Percentiles rank a stretch among this genome's conserved stretches.
Conservation (phyloP, 2,329 filamentous ascomycete genomes). For the Talaromyces sp. region DNA sequence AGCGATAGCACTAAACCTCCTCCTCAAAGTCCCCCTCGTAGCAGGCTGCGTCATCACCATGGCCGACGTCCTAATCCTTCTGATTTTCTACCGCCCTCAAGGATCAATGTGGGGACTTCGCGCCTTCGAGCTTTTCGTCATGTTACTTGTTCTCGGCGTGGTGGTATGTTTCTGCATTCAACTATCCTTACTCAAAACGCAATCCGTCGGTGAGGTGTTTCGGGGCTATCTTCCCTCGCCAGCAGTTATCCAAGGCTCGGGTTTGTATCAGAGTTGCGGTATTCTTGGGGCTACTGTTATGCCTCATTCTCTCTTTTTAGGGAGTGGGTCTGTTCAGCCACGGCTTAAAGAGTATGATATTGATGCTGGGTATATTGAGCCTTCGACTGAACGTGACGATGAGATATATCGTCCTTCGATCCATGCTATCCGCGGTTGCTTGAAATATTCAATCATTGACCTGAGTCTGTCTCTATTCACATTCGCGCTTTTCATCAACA, state of each 20-base stretch:
- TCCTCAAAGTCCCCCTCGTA: conserved; percentile 54
- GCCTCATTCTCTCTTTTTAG: conserved; percentile 61
- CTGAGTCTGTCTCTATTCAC: conserved; percentile 72
- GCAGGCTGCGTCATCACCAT: conserved; percentile 59
- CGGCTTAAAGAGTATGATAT: conserved; percentile 52
- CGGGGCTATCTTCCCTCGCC: conserved; percentile 56
- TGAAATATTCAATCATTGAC: conserved; percentile 72
- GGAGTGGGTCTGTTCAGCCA: conserved; percentile 56
- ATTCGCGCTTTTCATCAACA: conserved; percentile 82
- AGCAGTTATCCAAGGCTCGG: conserved; percentile 52
- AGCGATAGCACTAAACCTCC: conserved; percentile 57
- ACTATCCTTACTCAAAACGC: conserved; percentile 52
- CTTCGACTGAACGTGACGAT: conserved; percentile 29
- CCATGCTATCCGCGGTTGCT: conserved; percentile 68
- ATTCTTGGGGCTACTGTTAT: conserved; percentile 57
- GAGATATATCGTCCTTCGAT: conserved; percentile 66
- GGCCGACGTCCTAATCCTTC: conserved; percentile 56
- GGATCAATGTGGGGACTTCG: conserved; percentile 53
- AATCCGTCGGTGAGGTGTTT: conserved; percentile 54
- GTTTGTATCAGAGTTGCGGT: conserved; percentile 55
- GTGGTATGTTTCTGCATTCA: conserved; percentile 59
- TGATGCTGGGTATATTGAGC: conserved; percentile 37
- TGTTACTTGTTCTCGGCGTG: conserved; percentile 54
- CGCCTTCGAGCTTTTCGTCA: conserved; percentile 56
- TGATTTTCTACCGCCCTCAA: conserved; percentile 56